Conservation (phyloP, 257 asterid genomes). For the Handroanthus guayacan region DNA sequence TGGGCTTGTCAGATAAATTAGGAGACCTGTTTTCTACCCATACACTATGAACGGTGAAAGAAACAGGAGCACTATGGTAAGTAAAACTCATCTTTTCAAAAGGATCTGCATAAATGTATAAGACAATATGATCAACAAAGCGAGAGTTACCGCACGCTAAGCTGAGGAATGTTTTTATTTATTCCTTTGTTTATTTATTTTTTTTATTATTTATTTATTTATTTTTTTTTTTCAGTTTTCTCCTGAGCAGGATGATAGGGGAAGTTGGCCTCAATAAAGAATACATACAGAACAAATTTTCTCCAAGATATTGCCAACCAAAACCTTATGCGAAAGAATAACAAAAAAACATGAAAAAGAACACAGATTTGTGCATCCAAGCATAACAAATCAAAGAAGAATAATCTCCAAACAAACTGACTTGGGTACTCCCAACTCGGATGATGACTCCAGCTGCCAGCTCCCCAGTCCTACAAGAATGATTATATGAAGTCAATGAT, state of each 20-base stretch:
- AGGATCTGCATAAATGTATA: background rate
- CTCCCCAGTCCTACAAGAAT: slow-evolving; percentile 74
- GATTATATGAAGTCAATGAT: slow-evolving; percentile 29
- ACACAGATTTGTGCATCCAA: slow-evolving; percentile 11
- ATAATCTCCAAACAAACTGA: slow-evolving; percentile 43
- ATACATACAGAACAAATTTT: background rate
- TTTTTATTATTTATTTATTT: background rate
- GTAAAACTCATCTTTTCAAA: background rate
- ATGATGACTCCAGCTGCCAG: slow-evolving; percentile 77
- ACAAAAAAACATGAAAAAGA: background rate
- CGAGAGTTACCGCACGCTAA: background rate
- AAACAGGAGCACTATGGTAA: background rate
- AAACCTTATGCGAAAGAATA: slow-evolving; percentile 23
- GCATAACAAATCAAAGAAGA: slow-evolving; percentile 24
- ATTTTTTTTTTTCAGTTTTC: background rate
- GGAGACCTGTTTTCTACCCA: background rate
- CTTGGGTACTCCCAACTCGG: slow-evolving; percentile 85
- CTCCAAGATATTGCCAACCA: slow-evolving; percentile 17
- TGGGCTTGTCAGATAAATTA: background rate
- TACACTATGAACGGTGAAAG: background rate
- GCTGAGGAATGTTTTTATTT: background rate
- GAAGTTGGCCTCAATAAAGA: background rate
- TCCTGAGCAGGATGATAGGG: background rate
- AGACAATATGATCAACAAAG: background rate
- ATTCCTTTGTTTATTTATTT: background rate